Evolutionary conservation across 768 basidiomycete genomes (phyloP), one percentile per base, ranked within the genome.

Genomic region (Tremella mesenterica): DNA sequence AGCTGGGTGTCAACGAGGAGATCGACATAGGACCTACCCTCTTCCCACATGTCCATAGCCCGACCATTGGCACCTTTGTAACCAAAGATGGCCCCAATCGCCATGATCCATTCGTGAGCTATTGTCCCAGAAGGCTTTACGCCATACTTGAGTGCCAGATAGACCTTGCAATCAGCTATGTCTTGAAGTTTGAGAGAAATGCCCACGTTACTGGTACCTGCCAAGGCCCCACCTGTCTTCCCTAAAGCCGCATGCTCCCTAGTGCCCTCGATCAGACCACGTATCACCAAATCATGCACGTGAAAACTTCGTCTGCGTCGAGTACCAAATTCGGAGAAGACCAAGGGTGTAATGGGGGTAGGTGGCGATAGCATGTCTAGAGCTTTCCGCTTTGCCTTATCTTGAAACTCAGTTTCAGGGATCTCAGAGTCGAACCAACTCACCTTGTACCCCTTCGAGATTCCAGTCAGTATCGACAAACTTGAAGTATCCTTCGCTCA

Each of bases 401-500:
- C 90, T 92, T 71, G n/a, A 46, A 30, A 30, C 26, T 39, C 36
- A 58, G 49, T 25, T 28, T 45, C 7, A 8, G 26, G 20, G 27
- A 44, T 7, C 16, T 25, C n/a, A 20, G 9, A 7, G 4, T 8
- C 16, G 21, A 1, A 12, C 38, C 18, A 50, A 30, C 44, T 27
- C 20, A 54, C 57, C 48, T 34, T 47, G 27, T 33, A 48, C 88
- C 4, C 83, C 82, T n/a, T 84, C 81, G 57, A 90, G 83, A 50
- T 73, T 80, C 93, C 93, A 99, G 63, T 92, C 84, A 1, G 78
- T 85, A 61, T 80, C 80, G 31, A 81, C 83, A 16, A 79, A 78
- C 18, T 74, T 78, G 75, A 93, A 99, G 75, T 88, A 93, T 18
- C 83, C 81, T 71, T 99, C 90, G 64, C 87, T 89, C 47, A 99